Evolutionary conservation across 2,329 filamentous ascomycete species (phyloP).

Genomic region (Proliferodiscus dingleyae): DNA sequence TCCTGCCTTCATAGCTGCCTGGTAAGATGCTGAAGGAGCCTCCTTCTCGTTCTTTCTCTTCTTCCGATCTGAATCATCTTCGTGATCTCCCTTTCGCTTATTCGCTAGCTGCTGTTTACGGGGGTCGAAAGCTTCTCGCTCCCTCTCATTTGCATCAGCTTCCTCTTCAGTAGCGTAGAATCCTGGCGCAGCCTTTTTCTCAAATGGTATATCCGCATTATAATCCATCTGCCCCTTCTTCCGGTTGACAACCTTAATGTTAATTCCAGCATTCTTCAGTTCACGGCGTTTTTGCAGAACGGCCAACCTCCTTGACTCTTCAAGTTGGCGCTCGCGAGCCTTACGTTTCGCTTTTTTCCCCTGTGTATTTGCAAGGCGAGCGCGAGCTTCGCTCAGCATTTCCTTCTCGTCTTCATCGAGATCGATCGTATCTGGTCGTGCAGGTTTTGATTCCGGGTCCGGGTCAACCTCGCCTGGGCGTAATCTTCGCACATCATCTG

Average conservation of each 20-base stretch:
- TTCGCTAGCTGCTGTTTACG: conserved; percentile 84
- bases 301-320: conserved; percentile 86
- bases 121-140: conserved; percentile 83
- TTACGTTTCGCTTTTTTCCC: conserved; percentile 99
- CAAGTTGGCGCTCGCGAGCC: conserved; percentile 88
- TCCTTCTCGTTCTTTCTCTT: conserved; percentile 85
- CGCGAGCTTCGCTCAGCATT: conserved; percentile 96
- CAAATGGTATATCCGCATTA: conserved; percentile 97
- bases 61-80: conserved; percentile 77
- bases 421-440: conserved; percentile 92
- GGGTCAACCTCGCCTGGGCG: conserved; percentile 92
- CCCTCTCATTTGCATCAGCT: conserved; percentile 70
- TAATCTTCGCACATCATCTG: conserved; percentile 84
- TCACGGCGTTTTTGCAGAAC: conserved; percentile 92
- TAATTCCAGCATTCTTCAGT: conserved; percentile 95
- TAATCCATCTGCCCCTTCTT: conserved; percentile 99
- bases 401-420: conserved; percentile 99
- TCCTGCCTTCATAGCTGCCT: conserved; percentile 86
- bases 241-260: conserved; percentile 86
- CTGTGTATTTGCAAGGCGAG: conserved; percentile 93
- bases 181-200: conserved; percentile 80
- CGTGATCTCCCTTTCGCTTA: conserved; percentile 88
- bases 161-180: conserved; percentile 95
- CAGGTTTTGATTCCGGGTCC: conserved; percentile 95
- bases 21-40: conserved; percentile 69